Evolutionary conservation across 768 basidiomycete genomes (phyloP).

Genomic region (Ramaria rubella): DNA sequence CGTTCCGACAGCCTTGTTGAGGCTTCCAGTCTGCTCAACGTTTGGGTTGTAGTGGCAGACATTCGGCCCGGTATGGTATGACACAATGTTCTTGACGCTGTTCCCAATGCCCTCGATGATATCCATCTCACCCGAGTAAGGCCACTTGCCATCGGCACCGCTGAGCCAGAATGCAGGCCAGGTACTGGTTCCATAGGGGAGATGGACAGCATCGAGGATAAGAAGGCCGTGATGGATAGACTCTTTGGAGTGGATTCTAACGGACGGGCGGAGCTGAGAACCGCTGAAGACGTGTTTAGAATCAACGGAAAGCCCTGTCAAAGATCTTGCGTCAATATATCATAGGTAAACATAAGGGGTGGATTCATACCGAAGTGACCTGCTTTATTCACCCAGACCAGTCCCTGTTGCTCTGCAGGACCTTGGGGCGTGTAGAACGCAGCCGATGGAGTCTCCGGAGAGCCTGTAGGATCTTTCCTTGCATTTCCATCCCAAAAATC

Average conservation of each 20-base stretch:
- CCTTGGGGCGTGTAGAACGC: slow-evolving; percentile 3
- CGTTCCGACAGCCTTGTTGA: slow-evolving; percentile 33
- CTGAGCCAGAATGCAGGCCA: slow-evolving; percentile 69
- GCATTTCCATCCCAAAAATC: slow-evolving; percentile 3
- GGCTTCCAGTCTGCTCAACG: slow-evolving; percentile 8
- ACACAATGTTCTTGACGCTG: slow-evolving; percentile 35
- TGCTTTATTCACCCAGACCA: slow-evolving; percentile 7
- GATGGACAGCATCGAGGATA: slow-evolving; percentile 79
- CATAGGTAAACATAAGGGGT: not conserved
- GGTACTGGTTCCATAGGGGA: slow-evolving; percentile 84
- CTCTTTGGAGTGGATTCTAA: not conserved
- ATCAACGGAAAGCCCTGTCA: slow-evolving; percentile 4
- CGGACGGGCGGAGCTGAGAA: slow-evolving; percentile 1
- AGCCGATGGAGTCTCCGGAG: not conserved
- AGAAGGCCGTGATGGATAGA: slow-evolving; percentile 41
- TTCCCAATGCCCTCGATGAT: slow-evolving; percentile 40
- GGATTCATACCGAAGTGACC: slow-evolving; percentile 6
- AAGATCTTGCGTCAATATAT: not conserved
- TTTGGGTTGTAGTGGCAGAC: slow-evolving; percentile 29
- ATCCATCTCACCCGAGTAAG: slow-evolving; percentile 33
- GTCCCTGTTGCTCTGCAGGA: not conserved
- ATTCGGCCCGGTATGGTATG: slow-evolving; percentile 32
- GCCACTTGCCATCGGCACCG: slow-evolving; percentile 39
- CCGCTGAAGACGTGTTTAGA: slow-evolving; percentile 4
- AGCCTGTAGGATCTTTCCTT: slow-evolving; percentile 2